Percentiles rank a stretch among this genome's conserved stretches.
These are phyloP conservation scores for Ceratocystis ficicola DNA, from an alignment of 2,329 filamentous ascomycete species.

Conservation along the genomic window DNA sequence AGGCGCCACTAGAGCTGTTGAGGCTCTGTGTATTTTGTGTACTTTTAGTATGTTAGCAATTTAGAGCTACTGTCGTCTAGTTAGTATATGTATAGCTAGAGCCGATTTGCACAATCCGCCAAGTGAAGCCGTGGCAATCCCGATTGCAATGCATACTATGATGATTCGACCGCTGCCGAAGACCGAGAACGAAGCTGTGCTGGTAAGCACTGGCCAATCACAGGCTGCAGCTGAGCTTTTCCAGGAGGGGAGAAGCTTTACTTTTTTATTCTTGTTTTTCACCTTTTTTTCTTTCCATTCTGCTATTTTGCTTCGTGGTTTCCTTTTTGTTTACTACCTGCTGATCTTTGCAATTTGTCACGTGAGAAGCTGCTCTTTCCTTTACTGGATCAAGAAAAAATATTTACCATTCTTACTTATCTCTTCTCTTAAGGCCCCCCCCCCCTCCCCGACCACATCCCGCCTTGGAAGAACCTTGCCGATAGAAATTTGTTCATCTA, in stretches of 20 bases:
- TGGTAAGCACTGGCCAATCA: constrained; percentile 15
- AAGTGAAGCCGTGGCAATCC: too few relatives aligned
- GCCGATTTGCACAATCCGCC: too few relatives aligned
- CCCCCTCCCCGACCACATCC: not conserved
- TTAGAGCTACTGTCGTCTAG: not conserved
- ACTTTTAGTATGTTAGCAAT: not conserved
- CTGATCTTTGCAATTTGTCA: not conserved
- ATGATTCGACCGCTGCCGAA: not conserved
- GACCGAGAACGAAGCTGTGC: not conserved
- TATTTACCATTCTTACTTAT: not conserved
- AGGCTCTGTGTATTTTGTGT: constrained; percentile 5
- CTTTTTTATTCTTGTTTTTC: not conserved
- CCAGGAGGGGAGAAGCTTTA: not conserved
- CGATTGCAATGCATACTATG: too few relatives aligned
- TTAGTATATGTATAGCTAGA: too few relatives aligned
- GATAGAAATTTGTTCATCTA: not conserved
- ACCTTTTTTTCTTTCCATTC: not conserved
- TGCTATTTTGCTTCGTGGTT: not conserved
- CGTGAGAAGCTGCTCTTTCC: not conserved
- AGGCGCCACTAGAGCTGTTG: not conserved
- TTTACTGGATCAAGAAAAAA: not conserved
- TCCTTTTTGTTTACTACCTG: not conserved
- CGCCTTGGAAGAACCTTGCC: not conserved
- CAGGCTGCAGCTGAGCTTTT: not conserved
- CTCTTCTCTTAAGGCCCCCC: not conserved